phyloP scores from a whole-genome alignment of 2,329 filamentous ascomycete genomes.

The Didymella keratinophila region DNA sequence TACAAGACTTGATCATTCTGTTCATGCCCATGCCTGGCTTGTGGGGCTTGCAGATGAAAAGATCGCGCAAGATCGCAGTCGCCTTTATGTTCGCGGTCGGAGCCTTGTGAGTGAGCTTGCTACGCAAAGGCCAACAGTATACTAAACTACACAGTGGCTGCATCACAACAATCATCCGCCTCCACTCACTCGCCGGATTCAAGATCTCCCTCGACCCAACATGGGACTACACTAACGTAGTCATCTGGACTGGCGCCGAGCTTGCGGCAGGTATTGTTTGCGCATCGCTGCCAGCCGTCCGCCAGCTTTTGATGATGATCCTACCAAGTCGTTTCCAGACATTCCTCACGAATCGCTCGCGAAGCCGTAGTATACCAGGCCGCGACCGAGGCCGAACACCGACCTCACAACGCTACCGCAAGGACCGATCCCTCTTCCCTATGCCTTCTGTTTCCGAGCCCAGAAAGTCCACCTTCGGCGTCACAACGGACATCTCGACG shows the following conservation, averaged over 20 bases:
- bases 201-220: slow-evolving; percentile 38
- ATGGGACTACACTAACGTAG: slow-evolving; percentile 36
- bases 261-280: slow-evolving; percentile 34
- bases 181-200: slow-evolving; percentile 32
- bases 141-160: slow-evolving; percentile 13
- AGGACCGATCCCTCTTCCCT: not conserved
- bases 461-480: not conserved
- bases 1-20: slow-evolving; percentile 35
- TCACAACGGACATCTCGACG: slow-evolving; percentile 4
- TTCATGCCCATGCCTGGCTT: slow-evolving; percentile 32
- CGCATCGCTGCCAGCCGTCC: slow-evolving; percentile 36
- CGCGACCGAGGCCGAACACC: not conserved
- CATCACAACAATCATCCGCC: slow-evolving; percentile 34
- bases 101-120: slow-evolving; percentile 16
- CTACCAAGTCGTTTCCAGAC: slow-evolving; percentile 9
- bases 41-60: slow-evolving; percentile 28
- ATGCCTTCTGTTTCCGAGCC: not conserved
- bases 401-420: not conserved
- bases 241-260: slow-evolving; percentile 39
- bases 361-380: slow-evolving; percentile 2
- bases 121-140: too few species aligned
- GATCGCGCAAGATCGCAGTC: slow-evolving; percentile 28
- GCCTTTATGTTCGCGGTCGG: slow-evolving; percentile 37
- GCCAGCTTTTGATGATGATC: slow-evolving; percentile 27
- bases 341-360: slow-evolving; percentile 7